Percentiles rank a stretch among this genome's conserved stretches.
Evolutionary conservation across 345 rosid species (phyloP).

Genomic region (Lepidium aucheri): DNA sequence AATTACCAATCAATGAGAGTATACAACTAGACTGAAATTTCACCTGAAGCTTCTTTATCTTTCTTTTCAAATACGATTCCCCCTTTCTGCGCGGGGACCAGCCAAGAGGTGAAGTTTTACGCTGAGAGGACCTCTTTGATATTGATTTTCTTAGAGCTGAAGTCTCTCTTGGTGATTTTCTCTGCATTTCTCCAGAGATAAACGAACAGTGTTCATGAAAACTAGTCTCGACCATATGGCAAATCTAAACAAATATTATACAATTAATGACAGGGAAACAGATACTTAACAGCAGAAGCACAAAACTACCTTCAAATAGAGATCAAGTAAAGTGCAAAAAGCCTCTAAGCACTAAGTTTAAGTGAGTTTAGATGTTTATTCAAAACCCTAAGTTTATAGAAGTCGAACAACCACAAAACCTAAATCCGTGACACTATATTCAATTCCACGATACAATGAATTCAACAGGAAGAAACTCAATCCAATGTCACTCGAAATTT

Average conservation of each 20-base stretch:
- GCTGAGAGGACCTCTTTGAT: slow-evolving; percentile 75
- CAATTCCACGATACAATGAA: no score
- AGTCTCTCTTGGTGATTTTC: slow-evolving; percentile 44
- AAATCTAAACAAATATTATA: not conserved
- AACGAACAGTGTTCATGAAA: not conserved
- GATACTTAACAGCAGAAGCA: not conserved
- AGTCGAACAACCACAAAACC: not conserved
- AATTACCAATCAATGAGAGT: not conserved
- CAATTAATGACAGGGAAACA: not conserved
- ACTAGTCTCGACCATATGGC: not conserved
- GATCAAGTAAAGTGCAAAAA: not conserved
- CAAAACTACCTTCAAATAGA: not conserved
- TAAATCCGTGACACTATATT: not conserved
- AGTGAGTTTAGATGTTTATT: not conserved
- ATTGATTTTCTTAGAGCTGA: slow-evolving; percentile 57
- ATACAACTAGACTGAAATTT: not conserved
- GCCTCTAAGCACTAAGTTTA: not conserved
- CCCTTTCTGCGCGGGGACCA: slow-evolving; percentile 83
- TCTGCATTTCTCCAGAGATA: slow-evolving; percentile 37
- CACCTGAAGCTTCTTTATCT: slow-evolving; percentile 91
- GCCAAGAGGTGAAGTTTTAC: slow-evolving; percentile 67
- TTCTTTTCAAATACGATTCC: slow-evolving; percentile 76
- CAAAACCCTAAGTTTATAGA: not conserved
- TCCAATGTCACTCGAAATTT: not conserved
- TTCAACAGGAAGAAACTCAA: not conserved